Base-by-base conservation (phyloP, 495 filamentous ascomycete genomes). In the Penicillium soppii region DNA sequence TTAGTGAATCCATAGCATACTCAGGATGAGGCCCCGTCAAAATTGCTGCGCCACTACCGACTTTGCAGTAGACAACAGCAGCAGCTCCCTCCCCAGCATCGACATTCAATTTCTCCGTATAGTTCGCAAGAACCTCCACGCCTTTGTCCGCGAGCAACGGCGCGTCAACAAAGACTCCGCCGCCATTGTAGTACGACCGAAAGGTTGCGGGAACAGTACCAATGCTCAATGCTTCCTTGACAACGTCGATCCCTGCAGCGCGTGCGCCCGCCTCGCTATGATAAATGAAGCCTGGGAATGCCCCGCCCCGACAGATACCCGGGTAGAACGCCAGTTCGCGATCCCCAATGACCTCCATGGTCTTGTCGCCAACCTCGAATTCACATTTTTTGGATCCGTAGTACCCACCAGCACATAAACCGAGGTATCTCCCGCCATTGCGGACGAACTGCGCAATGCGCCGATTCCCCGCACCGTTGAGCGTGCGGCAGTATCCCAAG, bases 371-470 rank as follows among this genome's bases (percentile, higher is more conserved):
- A 2, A 92, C 84, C 69, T 97, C 92, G 49, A 97, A 98, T 60
- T 97, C 95, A 59, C 92, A 96, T 44, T 75, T 73, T 43, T 78
- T 71, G 51, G 75, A 82, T 4, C 88, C 95, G 59, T 96, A 98
- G 69, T 97, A 98, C 5, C 89, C 94, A 9, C 94, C 94, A 30
- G 95, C 95, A 61, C 94, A 98, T 53, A 98, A 84, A 4, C 94
- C 95, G 17, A 97, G 76, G 63, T 92, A 98, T 2, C 74, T 69
- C 4, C 94, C 94, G 9, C 94, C 94, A n/a, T 82, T 72, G 45
- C 86, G 86, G 38, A 98, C 89, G 64, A 86, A 98, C 52, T 91
- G 85, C 15, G 75, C 72, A 64, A 98, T 97, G 46, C 76, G 79
- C 30, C 86, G 78, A 65, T 97, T 98, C 12, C 94, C 94, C 49